A percentile compares a stretch with the other conserved stretches of the same genome.
These are phyloP conservation scores for Mucor piriformis DNA, from an alignment of 371 early-diverging fungal species.

Conservation along the genomic window DNA sequence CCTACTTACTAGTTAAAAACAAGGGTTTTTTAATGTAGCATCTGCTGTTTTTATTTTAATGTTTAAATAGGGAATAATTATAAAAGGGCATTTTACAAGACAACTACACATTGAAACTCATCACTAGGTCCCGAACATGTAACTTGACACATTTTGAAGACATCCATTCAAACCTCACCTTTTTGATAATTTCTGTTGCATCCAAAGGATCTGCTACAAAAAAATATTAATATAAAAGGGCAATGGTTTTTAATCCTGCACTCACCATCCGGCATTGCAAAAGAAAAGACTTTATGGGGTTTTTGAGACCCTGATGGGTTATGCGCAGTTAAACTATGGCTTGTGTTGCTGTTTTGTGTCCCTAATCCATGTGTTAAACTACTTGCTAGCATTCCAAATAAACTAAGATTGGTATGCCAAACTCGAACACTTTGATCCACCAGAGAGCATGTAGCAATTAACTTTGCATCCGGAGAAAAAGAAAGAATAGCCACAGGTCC, in stretches of 20 bases:
- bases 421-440: slow-evolving; percentile 73
- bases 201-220: slow-evolving; percentile 33
- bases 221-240: neutral
- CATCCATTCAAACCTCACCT: slow-evolving; percentile 73
- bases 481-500: slow-evolving; percentile 70
- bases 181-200: slow-evolving; percentile 47
- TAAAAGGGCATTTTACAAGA: too few relatives aligned
- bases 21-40: too few relatives aligned
- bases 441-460: slow-evolving; percentile 75
- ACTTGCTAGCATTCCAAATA: slow-evolving; percentile 73
- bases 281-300: slow-evolving; percentile 64
- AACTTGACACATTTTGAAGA: slow-evolving; percentile 67
- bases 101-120: slow-evolving; percentile 63
- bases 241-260: too few relatives aligned
- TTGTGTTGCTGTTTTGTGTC: neutral
- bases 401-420: slow-evolving; percentile 76
- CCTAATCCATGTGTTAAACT: slow-evolving; percentile 46
- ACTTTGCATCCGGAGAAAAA: slow-evolving; percentile 81
- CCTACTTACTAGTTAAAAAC: too few relatives aligned
- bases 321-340: slow-evolving; percentile 10
- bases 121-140: slow-evolving; percentile 54
- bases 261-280: slow-evolving; percentile 65
- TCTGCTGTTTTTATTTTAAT: too few relatives aligned
- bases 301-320: slow-evolving; percentile 42
- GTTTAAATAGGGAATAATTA: too few relatives aligned